Conservation (phyloP, 2,329 filamentous ascomycete species). For the Didymosphaeria variabile region DNA sequence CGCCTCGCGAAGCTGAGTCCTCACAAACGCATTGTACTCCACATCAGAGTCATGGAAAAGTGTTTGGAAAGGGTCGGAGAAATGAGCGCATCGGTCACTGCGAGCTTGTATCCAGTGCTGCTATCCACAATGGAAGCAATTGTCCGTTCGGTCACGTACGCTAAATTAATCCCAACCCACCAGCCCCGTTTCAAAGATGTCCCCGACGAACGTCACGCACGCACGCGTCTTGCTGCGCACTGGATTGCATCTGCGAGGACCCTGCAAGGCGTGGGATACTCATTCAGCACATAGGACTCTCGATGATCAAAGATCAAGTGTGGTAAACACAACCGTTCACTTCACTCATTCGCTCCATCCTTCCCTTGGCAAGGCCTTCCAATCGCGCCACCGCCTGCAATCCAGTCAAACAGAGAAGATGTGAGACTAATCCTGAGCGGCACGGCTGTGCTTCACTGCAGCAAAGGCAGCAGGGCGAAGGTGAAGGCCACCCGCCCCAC, state of each 20-base stretch:
- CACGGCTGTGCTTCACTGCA: neutral
- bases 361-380: neutral
- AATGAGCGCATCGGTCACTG: neutral
- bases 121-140: neutral
- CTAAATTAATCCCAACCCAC: neutral
- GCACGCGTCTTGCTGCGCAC: neutral
- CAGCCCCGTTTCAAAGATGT: neutral
- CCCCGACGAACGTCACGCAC: neutral
- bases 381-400: neutral
- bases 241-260: no score
- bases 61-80: neutral
- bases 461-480: neutral
- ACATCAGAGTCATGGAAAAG: neutral
- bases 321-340: neutral
- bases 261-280: no score
- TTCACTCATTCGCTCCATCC: neutral
- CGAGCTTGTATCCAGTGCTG: neutral
- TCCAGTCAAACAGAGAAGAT: neutral
- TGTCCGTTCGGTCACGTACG: neutral
- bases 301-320: no score
- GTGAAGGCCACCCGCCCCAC: neutral
- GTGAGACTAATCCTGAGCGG: neutral
- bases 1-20: neutral
- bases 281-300: no score
- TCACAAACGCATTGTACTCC: neutral